Percentiles rank a stretch among this genome's conserved stretches.
phyloP scores from a whole-genome alignment of 2,329 filamentous ascomycete genomes.

The Pestalotiopsis sp. region DNA sequence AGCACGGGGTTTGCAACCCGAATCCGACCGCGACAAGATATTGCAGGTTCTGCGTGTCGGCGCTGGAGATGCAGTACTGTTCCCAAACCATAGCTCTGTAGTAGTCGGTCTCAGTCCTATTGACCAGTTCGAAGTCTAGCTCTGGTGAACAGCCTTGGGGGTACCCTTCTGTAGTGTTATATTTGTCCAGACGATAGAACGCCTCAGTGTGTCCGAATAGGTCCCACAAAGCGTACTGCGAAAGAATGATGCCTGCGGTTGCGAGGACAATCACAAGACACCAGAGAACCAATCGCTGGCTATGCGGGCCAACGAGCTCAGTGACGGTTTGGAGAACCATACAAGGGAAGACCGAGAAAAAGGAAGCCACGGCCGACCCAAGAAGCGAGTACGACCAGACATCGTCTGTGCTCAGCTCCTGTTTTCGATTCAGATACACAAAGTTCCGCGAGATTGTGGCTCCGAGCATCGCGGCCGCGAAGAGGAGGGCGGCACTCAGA shows the following conservation, averaged over 20 bases:
- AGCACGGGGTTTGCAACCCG: not conserved
- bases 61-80: not conserved
- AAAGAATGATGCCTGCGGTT: not conserved
- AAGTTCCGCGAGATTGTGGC: not conserved
- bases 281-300: not conserved
- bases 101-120: too few species aligned
- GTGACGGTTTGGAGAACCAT: not conserved
- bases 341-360: not conserved
- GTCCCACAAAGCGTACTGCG: not conserved
- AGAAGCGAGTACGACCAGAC: not conserved
- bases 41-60: not conserved
- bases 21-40: not conserved
- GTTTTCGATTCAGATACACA: not conserved
- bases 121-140: too few species aligned
- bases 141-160: too few species aligned
- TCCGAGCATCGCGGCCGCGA: not conserved
- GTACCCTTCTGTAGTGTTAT: too few species aligned
- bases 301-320: not conserved
- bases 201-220: too few species aligned
- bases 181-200: too few species aligned
- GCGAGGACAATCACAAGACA: not conserved
- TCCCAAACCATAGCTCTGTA: not conserved
- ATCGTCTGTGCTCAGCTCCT: not conserved
- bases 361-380: not conserved
- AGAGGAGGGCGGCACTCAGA: not conserved